A percentile compares a stretch with the other conserved stretches of the same genome.
Conservation (phyloP, 108 stramenopile species). For the Epithemia pelagica region DNA sequence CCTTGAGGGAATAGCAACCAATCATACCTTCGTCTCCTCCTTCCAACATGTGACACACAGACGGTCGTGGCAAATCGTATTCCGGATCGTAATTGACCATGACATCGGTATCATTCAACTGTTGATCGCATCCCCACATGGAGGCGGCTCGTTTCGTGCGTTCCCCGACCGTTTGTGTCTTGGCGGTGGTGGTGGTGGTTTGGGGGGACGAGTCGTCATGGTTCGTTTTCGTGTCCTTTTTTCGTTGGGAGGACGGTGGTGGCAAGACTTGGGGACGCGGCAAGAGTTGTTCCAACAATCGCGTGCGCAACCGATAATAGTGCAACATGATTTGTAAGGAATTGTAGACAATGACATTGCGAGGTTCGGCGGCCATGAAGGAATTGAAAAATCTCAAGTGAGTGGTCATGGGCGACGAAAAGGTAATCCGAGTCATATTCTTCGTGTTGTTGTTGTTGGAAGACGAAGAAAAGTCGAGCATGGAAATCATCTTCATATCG, state of each 20-base stretch:
- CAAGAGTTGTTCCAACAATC: no score
- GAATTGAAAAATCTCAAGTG: slow-evolving; percentile 25
- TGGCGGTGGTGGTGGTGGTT: background rate
- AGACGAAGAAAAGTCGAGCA: slow-evolving; percentile 17
- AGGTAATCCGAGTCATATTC: no score
- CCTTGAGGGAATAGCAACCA: background rate
- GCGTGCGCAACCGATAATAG: slow-evolving; percentile 6
- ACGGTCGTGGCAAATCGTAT: no score
- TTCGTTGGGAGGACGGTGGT: no score
- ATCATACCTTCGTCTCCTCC: background rate
- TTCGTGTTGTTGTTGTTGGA: background rate
- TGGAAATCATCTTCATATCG: slow-evolving; percentile 20
- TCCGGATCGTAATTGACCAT: no score
- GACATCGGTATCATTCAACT: background rate
- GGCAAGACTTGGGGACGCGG: no score
- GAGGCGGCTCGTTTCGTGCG: background rate
- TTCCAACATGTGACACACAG: background rate
- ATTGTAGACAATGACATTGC: slow-evolving; percentile 14
- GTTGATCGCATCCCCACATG: no score
- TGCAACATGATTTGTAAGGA: slow-evolving; percentile 22
- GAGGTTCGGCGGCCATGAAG: slow-evolving; percentile 16
- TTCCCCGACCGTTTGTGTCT: background rate
- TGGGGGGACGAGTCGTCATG: slow-evolving; percentile 10
- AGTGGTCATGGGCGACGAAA: no score
- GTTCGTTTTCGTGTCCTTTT: no score